These are phyloP conservation scores for Gossypium arboreum DNA, from an alignment of 345 rosid species.

Conservation along the genomic window DNA sequence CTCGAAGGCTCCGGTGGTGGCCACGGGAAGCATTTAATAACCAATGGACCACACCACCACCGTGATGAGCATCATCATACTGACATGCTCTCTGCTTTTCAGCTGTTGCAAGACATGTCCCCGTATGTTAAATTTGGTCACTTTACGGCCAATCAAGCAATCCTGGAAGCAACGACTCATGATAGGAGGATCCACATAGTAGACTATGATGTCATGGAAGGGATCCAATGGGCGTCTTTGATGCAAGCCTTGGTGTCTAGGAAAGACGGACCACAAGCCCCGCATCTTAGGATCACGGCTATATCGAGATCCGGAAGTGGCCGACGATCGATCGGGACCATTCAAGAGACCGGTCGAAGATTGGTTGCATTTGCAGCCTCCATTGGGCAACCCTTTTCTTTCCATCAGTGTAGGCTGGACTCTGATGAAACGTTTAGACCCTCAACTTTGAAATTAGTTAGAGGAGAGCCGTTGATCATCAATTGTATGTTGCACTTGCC, in stretches of 20 bases:
- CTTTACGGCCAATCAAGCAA: constrained; percentile 85
- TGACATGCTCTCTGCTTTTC: constrained; percentile 67
- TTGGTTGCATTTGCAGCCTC: constrained; percentile 70
- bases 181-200: constrained; percentile 72
- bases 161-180: constrained; percentile 60
- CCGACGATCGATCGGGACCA: constrained; percentile 48
- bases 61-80: constrained; percentile 32
- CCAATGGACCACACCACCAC: constrained; percentile 24
- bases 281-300: constrained; percentile 85
- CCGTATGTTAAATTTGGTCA: constrained; percentile 88
- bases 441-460: constrained; percentile 48
- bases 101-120: constrained; percentile 83
- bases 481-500: constrained; percentile 85
- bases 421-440: constrained; percentile 51
- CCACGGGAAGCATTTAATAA: constrained; percentile 21
- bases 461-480: constrained; percentile 71
- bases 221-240: constrained; percentile 85
- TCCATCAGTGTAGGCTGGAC: constrained; percentile 69
- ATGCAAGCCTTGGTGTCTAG: constrained; percentile 77
- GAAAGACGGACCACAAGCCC: constrained; percentile 47
- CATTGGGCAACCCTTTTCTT: constrained; percentile 72
- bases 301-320: constrained; percentile 49
- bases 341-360: constrained; percentile 76
- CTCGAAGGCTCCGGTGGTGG: constrained; percentile 27
- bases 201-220: constrained; percentile 84